Conservation (phyloP, 2,329 filamentous ascomycete species). For the Phyllosticta citrichinensis region DNA sequence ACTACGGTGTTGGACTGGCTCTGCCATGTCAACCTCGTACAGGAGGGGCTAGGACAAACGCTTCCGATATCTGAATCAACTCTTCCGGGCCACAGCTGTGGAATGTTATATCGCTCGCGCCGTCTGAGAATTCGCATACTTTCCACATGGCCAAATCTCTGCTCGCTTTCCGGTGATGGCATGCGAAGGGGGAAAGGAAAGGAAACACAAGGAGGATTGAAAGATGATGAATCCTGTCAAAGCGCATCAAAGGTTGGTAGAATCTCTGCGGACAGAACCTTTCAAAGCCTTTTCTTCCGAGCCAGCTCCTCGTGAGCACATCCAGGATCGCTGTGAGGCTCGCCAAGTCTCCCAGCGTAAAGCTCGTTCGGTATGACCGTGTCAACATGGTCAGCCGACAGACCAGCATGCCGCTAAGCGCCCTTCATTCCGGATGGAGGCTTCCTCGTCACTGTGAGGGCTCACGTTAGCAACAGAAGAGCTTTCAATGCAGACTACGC, state of each 20-base stretch:
- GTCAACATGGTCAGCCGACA: slow-evolving; percentile 18
- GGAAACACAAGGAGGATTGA: background rate
- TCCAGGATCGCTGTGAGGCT: background rate
- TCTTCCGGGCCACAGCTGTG: too few relatives aligned
- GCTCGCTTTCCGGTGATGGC: too few relatives aligned
- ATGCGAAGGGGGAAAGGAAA: too few relatives aligned
- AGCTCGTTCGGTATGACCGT: slow-evolving; percentile 21
- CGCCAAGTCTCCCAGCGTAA: slow-evolving; percentile 15
- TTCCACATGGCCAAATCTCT: too few relatives aligned
- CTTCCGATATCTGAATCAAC: too few relatives aligned
- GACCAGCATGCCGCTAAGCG: slow-evolving; percentile 20
- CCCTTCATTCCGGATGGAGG: slow-evolving; percentile 19
- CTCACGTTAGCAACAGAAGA: background rate
- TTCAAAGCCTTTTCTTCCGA: background rate
- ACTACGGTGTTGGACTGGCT: too few relatives aligned
- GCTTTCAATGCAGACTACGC: background rate
- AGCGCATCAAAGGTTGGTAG: too few relatives aligned
- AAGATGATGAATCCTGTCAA: background rate
- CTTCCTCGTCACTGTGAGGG: background rate
- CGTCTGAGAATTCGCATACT: too few relatives aligned
- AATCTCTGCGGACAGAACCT: background rate
- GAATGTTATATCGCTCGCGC: too few relatives aligned
- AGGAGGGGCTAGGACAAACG: too few relatives aligned
- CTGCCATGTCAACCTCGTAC: too few relatives aligned
- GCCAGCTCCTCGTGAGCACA: background rate